Evolutionary conservation across 1,139 yeast species (phyloP).

Genomic region (Scheffersomyces parashehatae): DNA sequence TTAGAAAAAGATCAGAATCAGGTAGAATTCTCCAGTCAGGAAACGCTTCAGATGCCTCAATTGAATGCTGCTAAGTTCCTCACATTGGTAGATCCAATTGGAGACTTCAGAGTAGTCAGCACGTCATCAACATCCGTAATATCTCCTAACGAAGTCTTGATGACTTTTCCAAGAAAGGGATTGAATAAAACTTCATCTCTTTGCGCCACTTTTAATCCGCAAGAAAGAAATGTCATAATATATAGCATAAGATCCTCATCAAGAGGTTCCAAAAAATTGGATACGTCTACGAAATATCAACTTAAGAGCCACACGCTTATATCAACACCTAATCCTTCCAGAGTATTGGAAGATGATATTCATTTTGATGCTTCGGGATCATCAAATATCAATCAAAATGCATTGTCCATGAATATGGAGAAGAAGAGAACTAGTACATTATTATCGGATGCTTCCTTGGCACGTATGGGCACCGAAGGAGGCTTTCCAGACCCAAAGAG

Average conservation of each 20-base stretch:
- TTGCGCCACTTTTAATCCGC: constrained; percentile 54
- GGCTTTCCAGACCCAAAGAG: constrained; percentile 31
- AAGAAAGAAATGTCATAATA: constrained; percentile 43
- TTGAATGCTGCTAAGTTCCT: constrained; percentile 48
- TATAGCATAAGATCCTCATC: constrained; percentile 53
- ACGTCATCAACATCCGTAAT: constrained; percentile 73
- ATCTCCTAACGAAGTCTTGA: constrained; percentile 55
- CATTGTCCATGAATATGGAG: constrained; percentile 43
- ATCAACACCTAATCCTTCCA: constrained; percentile 44
- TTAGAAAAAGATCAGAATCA: constrained; percentile 48
- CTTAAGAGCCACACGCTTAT: constrained; percentile 30
- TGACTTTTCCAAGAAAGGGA: constrained; percentile 48
- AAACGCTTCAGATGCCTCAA: constrained; percentile 21
- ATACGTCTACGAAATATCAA: constrained; percentile 12
- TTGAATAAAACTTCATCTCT: constrained; percentile 36
- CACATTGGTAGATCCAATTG: constrained; percentile 67
- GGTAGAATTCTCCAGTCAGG: constrained; percentile 9
- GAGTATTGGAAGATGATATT: constrained; percentile 45
- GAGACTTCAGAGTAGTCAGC: constrained; percentile 65
- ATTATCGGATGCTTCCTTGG: constrained; percentile 58
- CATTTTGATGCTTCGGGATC: constrained; percentile 13
- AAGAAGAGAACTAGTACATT: constrained; percentile 56
- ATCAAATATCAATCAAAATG: constrained; percentile 11
- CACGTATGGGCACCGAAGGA: constrained; percentile 57
- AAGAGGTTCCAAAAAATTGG: constrained; percentile 15